These are phyloP conservation scores for Xylaria scruposa DNA, from an alignment of 495 filamentous ascomycete species.

Conservation along the genomic window DNA sequence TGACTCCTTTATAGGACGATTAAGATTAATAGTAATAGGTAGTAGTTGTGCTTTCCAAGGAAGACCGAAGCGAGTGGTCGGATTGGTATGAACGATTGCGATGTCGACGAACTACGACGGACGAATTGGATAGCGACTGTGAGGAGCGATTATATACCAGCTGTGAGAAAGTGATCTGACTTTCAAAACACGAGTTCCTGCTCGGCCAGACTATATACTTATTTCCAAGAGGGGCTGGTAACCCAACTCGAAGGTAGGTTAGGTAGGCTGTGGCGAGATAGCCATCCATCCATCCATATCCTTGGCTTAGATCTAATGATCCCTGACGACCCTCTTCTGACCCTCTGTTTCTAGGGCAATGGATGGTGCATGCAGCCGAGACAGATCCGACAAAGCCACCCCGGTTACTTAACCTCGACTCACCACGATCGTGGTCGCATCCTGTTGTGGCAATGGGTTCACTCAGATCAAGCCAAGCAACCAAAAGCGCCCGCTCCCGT, in stretches of 20 bases:
- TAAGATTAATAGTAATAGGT: constrained; percentile 26
- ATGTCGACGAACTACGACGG: constrained; percentile 35
- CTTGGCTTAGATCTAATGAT: constrained; percentile 15
- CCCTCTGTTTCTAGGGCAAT: constrained; percentile 18
- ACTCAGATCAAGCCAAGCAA: constrained; percentile 11
- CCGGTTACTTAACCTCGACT: not conserved
- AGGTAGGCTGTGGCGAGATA: constrained; percentile 5
- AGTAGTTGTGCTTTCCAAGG: constrained; percentile 25
- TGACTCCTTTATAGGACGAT: constrained; percentile 22
- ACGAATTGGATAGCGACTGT: constrained; percentile 36
- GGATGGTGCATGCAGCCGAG: constrained; percentile 14
- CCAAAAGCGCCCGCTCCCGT: not conserved
- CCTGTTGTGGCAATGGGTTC: not conserved
- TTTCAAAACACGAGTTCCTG: constrained; percentile 26
- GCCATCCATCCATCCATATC: not conserved
- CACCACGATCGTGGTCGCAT: constrained; percentile 9
- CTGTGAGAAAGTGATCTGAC: constrained; percentile 18
- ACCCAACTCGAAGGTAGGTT: not conserved
- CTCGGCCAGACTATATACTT: constrained; percentile 37
- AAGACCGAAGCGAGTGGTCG: constrained; percentile 33
- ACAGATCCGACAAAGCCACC: constrained; percentile 10
- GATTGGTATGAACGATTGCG: constrained; percentile 39
- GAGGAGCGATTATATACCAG: constrained; percentile 35
- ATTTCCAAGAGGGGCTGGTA: not conserved
- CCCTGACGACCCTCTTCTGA: constrained; percentile 4